phyloP scores from a whole-genome alignment of 2,329 filamentous ascomycete genomes.

The Xylaria sp. region DNA sequence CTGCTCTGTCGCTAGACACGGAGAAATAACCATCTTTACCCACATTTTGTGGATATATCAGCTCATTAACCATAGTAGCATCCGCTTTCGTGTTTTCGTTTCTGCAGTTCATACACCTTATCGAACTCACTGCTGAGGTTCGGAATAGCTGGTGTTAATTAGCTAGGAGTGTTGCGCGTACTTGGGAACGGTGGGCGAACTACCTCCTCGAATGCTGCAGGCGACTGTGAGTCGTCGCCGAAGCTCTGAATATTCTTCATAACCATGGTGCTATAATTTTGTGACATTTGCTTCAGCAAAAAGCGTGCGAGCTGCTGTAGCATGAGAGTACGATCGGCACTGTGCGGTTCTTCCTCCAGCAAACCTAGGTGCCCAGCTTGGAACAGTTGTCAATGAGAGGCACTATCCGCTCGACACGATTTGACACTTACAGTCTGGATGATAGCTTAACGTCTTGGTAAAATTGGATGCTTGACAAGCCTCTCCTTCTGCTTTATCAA shows the following conservation, averaged over 20 bases:
- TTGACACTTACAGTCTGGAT: slow-evolving; percentile 67
- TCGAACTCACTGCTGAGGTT: slow-evolving; percentile 73
- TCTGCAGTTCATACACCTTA: slow-evolving; percentile 84
- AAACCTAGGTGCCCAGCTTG: slow-evolving; percentile 75
- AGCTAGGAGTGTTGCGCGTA: background rate
- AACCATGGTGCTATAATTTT: slow-evolving; percentile 73
- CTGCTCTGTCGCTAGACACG: slow-evolving; percentile 25
- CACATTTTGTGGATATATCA: slow-evolving; percentile 73
- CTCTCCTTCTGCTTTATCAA: slow-evolving; percentile 91
- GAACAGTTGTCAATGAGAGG: slow-evolving; percentile 22
- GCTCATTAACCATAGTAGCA: slow-evolving; percentile 81
- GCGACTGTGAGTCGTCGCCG: slow-evolving; percentile 25
- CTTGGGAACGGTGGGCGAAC: background rate
- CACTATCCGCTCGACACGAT: background rate
- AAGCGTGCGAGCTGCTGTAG: slow-evolving; percentile 88
- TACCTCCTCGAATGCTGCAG: slow-evolving; percentile 68
- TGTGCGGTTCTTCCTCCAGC: slow-evolving; percentile 79
- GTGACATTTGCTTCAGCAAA: slow-evolving; percentile 77
- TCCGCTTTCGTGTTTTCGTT: slow-evolving; percentile 84
- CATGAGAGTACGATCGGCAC: slow-evolving; percentile 75
- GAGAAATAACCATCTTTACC: slow-evolving; percentile 30
- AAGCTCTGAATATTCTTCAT: slow-evolving; percentile 57
- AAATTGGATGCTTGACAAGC: slow-evolving; percentile 97
- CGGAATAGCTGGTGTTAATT: slow-evolving; percentile 57
- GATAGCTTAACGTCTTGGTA: slow-evolving; percentile 83